Evolutionary conservation across 805 yeast species (phyloP).

Genomic region (Cyberlindnera xishuangbannaensis): DNA sequence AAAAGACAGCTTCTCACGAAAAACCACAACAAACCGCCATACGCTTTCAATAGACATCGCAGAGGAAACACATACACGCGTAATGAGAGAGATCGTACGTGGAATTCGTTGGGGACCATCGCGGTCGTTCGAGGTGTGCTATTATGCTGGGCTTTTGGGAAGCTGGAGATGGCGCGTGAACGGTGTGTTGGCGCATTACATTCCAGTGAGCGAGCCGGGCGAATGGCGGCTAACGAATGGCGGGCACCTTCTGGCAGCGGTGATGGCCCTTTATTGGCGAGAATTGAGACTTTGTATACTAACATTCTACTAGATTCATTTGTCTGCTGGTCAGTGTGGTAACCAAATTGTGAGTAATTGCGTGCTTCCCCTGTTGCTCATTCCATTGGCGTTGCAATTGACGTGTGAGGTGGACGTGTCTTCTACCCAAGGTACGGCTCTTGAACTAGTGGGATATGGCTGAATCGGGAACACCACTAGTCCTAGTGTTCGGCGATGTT

Average conservation of each 20-base stretch:
- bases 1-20: conserved; percentile 6
- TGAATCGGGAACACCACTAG: too few species aligned
- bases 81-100: conserved; percentile 23
- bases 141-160: neutral
- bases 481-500: too few species aligned
- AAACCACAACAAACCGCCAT: conserved; percentile 11
- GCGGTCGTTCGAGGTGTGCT: neutral
- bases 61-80: conserved; percentile 4
- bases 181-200: conserved; percentile 7
- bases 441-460: too few species aligned
- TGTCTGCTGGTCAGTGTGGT: conserved; percentile 98
- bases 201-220: conserved; percentile 5
- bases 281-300: too few species aligned
- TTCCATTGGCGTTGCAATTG: too few species aligned
- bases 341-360: conserved; percentile 76
- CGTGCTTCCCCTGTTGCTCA: too few species aligned
- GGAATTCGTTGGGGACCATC: too few species aligned
- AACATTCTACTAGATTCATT: conserved; percentile 73
- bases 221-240: neutral
- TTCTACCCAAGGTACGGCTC: too few species aligned
- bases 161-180: neutral
- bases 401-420: too few species aligned
- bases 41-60: neutral
- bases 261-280: neutral
- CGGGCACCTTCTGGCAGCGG: neutral